These are phyloP conservation scores for Fusarium verrucosum DNA, from an alignment of 2,329 filamentous ascomycete genomes.

Conservation along the genomic window DNA sequence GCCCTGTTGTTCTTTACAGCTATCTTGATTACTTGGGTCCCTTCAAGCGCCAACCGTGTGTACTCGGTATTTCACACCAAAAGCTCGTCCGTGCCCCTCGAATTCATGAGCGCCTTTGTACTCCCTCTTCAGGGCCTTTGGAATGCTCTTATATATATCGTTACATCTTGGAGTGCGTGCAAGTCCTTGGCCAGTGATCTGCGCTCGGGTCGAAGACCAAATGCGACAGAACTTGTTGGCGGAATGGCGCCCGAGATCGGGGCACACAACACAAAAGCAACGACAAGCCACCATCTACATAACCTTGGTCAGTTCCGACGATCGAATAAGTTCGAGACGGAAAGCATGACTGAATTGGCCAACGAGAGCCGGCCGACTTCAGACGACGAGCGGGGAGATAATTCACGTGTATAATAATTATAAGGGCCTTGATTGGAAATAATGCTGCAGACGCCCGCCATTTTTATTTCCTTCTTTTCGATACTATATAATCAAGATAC, in stretches of 20 bases:
- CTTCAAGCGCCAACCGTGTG: constrained; percentile 79
- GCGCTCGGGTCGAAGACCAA: constrained; percentile 41
- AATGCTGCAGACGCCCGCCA: constrained; percentile 2
- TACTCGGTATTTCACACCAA: constrained; percentile 71
- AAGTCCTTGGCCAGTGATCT: constrained; percentile 57
- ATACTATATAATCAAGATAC: constrained; percentile 27
- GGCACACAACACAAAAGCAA: background rate
- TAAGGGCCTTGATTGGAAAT: background rate
- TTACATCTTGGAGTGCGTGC: constrained; percentile 73
- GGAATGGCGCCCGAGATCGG: constrained; percentile 35
- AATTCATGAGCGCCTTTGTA: constrained; percentile 76
- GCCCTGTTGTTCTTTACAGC: constrained; percentile 77
- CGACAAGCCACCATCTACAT: constrained; percentile 30
- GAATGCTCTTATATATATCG: constrained; percentile 81
- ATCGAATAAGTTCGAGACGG: constrained; percentile 55
- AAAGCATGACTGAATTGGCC: constrained; percentile 63
- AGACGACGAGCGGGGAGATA: constrained; percentile 44
- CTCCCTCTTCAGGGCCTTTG: constrained; percentile 85
- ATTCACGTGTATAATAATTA: constrained; percentile 14
- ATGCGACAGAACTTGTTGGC: constrained; percentile 49
- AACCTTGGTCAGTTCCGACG: constrained; percentile 48
- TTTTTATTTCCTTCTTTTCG: constrained; percentile 21
- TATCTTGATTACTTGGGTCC: constrained; percentile 78
- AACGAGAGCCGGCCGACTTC: constrained; percentile 50
- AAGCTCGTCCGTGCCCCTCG: constrained; percentile 65